Conservation (phyloP, 2,329 filamentous ascomycete genomes). For the Dothistroma septosporum region DNA sequence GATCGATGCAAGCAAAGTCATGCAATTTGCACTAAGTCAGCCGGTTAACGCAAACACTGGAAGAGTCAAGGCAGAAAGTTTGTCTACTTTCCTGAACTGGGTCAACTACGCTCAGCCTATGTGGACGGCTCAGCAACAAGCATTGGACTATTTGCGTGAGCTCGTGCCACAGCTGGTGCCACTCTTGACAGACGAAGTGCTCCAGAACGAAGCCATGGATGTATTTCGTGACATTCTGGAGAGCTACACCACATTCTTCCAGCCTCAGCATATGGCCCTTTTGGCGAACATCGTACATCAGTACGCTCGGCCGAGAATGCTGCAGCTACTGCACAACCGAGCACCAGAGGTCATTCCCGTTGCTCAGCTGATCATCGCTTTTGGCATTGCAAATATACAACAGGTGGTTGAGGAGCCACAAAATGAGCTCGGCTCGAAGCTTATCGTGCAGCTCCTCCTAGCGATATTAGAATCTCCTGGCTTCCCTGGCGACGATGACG, state of each 20-base stretch:
- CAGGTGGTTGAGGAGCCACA: constrained; percentile 54
- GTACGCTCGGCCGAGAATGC: constrained; percentile 42
- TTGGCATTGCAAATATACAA: constrained; percentile 62
- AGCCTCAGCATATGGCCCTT: constrained; percentile 53
- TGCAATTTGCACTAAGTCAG: constrained; percentile 29
- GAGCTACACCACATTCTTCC: constrained; percentile 62
- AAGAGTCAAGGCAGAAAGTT: constrained; percentile 26
- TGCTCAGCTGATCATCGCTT: constrained; percentile 63
- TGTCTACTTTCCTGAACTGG: constrained; percentile 53
- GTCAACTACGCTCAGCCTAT: constrained; percentile 66
- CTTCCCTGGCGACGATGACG: constrained; percentile 66
- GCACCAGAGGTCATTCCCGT: constrained; percentile 57
- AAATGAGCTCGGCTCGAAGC: constrained; percentile 44
- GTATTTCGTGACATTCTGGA: constrained; percentile 61
- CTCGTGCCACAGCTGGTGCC: constrained; percentile 58
- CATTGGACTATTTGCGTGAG: constrained; percentile 57
- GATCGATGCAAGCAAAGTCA: constrained; percentile 48
- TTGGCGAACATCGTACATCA: constrained; percentile 59
- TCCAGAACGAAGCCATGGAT: constrained; percentile 60
- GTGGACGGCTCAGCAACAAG: constrained; percentile 51
- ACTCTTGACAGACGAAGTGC: constrained; percentile 55
- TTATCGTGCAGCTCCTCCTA: constrained; percentile 55
- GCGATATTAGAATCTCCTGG: constrained; percentile 64
- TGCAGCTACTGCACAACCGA: constrained; percentile 54
- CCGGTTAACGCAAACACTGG: constrained; percentile 3